Percentiles rank a stretch among this genome's conserved stretches.
Evolutionary conservation across 1,139 yeast genomes (phyloP).

Genomic region (Yamadazyma triangularis): DNA sequence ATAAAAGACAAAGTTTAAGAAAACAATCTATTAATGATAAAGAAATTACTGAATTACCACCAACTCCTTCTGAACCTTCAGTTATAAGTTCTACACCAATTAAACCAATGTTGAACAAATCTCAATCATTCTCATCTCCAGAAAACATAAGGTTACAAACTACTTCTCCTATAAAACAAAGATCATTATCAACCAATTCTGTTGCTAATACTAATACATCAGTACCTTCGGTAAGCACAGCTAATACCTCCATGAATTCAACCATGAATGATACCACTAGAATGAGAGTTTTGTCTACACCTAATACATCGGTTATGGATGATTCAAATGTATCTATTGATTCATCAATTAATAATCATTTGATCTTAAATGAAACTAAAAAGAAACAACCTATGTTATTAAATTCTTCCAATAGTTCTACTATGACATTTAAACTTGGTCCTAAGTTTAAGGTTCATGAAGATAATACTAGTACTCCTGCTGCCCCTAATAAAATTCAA

Average conservation of each 20-base stretch:
- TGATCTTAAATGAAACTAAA: slow-evolving; percentile 25
- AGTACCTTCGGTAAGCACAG: slow-evolving; percentile 8
- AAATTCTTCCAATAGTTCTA: slow-evolving; percentile 27
- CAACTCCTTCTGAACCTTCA: slow-evolving; percentile 23
- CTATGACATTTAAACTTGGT: slow-evolving; percentile 39
- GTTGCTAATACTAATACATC: slow-evolving; percentile 5
- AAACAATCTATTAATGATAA: slow-evolving; percentile 41
- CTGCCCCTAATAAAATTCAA: slow-evolving; percentile 11
- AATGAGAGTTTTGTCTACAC: slow-evolving; percentile 10
- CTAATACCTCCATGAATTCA: slow-evolving; percentile 6
- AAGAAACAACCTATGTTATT: slow-evolving; percentile 36
- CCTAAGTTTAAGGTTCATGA: slow-evolving; percentile 11
- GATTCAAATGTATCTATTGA: slow-evolving; percentile 14
- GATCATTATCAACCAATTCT: slow-evolving; percentile 16
- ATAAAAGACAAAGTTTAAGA: slow-evolving; percentile 81
- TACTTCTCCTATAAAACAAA: slow-evolving; percentile 19
- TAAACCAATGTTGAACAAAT: slow-evolving; percentile 19
- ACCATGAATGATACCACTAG: neutral
- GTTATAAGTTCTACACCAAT: slow-evolving; percentile 20
- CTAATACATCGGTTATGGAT: slow-evolving; percentile 17
- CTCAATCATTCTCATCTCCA: slow-evolving; percentile 23
- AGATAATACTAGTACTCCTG: slow-evolving; percentile 13
- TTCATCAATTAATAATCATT: slow-evolving; percentile 1
- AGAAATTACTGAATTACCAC: slow-evolving; percentile 43
- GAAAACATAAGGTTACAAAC: slow-evolving; percentile 17